Base-by-base conservation (phyloP, 202 grass and related monocot species). In the Elaeis oleifera region DNA sequence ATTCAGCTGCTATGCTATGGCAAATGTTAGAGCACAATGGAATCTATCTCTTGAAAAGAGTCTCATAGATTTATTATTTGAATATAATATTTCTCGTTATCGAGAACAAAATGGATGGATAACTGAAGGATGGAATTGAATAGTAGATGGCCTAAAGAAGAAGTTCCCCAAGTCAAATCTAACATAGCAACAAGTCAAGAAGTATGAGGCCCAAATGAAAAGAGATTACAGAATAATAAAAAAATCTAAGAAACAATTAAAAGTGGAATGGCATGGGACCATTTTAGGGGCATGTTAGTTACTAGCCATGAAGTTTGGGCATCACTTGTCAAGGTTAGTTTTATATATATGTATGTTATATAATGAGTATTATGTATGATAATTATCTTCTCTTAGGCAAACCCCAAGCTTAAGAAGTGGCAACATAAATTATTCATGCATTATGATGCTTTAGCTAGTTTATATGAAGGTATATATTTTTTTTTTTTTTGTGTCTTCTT, bases 161-260 rank as follows among this genome's bases (percentile, higher is more conserved):
- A 80, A 73, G 73, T 68, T 73, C 31, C 82, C 73, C 24, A 77
- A 76, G 39, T 76, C 73, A 59, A 79, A 75, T 26, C 80, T 80
- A 54, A 80, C 26, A 23, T 80, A 85, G 67, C 60, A 72, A 67
- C 82, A 85, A 73, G 69, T 85, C 55, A 77, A 85, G 59, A 73
- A 85, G 39, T 73, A 76, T 51, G 76, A 85, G 29, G 75, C 67
- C 50, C 76, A 80, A 36, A 9, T 85, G 73, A 85, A 80, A 73
- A 85, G 48, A 56, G 77, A 85, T 21, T 85, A 80, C 53, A 85
- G 44, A 67, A 3, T 76, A 24, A 60, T 80, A 20, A 59, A 85
- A 76, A 73, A 68, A 56, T 8, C 52, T 85, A 24, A 72, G 76
- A 54, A 58, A 72, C 67, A 73, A 69, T n/a, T n/a, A n/a, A 20